A percentile compares a stretch with the other conserved stretches of the same genome.
Evolutionary conservation across 441 rosid genomes (phyloP).

Genomic region (Kokia cookei): DNA sequence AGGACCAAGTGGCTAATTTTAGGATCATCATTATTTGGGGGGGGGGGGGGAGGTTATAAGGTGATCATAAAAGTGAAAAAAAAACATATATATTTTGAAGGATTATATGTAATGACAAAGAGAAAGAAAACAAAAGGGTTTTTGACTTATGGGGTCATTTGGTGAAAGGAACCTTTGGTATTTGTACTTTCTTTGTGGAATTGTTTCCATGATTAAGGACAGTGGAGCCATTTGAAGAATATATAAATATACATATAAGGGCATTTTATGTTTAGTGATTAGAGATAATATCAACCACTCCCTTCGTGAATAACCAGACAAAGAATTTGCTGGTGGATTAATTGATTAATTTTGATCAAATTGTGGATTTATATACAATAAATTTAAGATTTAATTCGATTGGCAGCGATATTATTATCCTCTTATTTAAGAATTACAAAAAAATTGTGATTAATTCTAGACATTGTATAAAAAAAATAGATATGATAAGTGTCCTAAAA

Average conservation of each 20-base stretch:
- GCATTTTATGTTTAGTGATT: constrained; percentile 13
- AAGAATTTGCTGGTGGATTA: constrained; percentile 14
- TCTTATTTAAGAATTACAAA: too few species aligned
- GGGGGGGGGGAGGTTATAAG: background rate
- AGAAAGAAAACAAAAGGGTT: constrained; percentile 8
- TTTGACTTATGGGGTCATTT: constrained; percentile 32
- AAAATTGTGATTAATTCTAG: rapidly evolving
- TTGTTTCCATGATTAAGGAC: constrained; percentile 18
- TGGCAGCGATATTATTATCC: rapidly evolving
- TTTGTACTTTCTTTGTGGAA: constrained; percentile 16
- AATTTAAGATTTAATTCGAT: too few species aligned
- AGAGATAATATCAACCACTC: constrained; percentile 39
- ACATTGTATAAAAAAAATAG: too few species aligned
- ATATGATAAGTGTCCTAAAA: too few species aligned
- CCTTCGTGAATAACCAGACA: constrained; percentile 51
- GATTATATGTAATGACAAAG: constrained; percentile 14
- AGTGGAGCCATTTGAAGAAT: constrained; percentile 1
- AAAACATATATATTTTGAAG: background rate
- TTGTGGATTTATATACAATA: constrained; percentile 28
- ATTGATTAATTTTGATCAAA: constrained; percentile 29
- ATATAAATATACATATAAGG: background rate
- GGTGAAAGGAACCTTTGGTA: constrained; percentile 7
- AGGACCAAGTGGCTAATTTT: background rate
- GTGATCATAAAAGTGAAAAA: background rate
- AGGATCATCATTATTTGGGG: background rate